Percentiles rank a stretch among this genome's conserved stretches.
Conservation (phyloP, 164 flowering plant genomes). For the Aristolochia fimbriata region DNA sequence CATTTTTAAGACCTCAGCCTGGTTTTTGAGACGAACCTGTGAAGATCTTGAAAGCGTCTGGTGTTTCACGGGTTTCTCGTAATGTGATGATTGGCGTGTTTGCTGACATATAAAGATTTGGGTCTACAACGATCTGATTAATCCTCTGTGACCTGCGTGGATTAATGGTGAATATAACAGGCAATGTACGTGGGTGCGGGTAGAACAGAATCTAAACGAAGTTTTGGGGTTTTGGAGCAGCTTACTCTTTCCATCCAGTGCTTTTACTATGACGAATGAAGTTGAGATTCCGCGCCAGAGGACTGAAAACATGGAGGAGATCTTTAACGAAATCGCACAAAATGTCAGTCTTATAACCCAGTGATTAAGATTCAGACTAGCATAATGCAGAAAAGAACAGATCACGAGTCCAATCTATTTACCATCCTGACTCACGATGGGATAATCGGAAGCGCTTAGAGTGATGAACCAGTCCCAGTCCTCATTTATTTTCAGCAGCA, state of each 20-base stretch:
- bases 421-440: constrained; percentile 52
- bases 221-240: not conserved
- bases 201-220: not conserved
- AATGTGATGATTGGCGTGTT: constrained; percentile 17
- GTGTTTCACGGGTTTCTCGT: constrained; percentile 21
- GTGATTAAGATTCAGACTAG: not conserved
- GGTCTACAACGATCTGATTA: constrained; percentile 28
- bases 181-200: no score
- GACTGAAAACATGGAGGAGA: constrained; percentile 39
- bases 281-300: constrained; percentile 39
- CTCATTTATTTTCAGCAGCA: constrained; percentile 35
- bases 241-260: constrained; percentile 28
- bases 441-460: constrained; percentile 43
- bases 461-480: constrained; percentile 30
- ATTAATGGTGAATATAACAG: not conserved
- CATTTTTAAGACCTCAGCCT: not conserved
- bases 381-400: not conserved
- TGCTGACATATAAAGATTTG: constrained; percentile 17
- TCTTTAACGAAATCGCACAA: constrained; percentile 19
- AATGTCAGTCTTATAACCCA: not conserved
- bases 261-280: constrained; percentile 22
- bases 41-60: constrained; percentile 32
- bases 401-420: not conserved
- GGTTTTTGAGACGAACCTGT: constrained; percentile 16
- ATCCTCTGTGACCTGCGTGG: constrained; percentile 20